Evolutionary conservation across 352 stramenopile genomes (phyloP), one percentile per base, ranked within the genome.

Genomic region (Thraustochytrium sp.): DNA sequence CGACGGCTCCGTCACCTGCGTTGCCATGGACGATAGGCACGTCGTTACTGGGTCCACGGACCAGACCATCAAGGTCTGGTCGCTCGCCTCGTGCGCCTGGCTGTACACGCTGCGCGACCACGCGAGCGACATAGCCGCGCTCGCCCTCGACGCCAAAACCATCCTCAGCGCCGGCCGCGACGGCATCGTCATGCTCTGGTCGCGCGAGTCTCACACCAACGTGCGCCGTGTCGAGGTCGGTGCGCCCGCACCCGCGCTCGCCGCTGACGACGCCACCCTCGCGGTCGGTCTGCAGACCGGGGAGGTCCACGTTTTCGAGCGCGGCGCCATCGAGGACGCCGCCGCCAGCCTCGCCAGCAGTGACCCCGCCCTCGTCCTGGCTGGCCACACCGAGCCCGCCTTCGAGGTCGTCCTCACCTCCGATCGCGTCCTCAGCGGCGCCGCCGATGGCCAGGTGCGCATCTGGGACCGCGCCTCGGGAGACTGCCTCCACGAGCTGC

Each of bases 11-110:
- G n/a, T 44, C 46, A 54, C 11, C 5, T 34, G 21, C 42, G 16
- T 80, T 8, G 68, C 68, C 2, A 40, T 80, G 68, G 68, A 80
- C 34, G 68, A 80, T 2, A 18, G 34, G 31, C 23, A 26, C 48
- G 16, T 80, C 18, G 65, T 77, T 3, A 62, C n/a, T 36, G 65
- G 29, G 29, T 62, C 42, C 13, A 36, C 23, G 37, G 65, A 77
- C 31, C 42, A 26, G 18, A 62, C 65, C 65, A 62, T 77, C 9
- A 77, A 62, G 49, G 46, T 77, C 2, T 77, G 65, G 65, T 77
- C 65, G 16, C 34, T 55, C 9, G 42, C 42, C 29, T 44, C 46
- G 40, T 23, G 49, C 42, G 31, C 40, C 29, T 77, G 65, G 5
- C 18, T 77, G 42, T 29, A 62, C 40, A 77, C 49, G 23, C 26